A percentile compares a stretch with the other conserved stretches of the same genome.
These are phyloP conservation scores for Phytophthora podocarpi DNA, from an alignment of 352 stramenopile genomes.

Conservation along the genomic window DNA sequence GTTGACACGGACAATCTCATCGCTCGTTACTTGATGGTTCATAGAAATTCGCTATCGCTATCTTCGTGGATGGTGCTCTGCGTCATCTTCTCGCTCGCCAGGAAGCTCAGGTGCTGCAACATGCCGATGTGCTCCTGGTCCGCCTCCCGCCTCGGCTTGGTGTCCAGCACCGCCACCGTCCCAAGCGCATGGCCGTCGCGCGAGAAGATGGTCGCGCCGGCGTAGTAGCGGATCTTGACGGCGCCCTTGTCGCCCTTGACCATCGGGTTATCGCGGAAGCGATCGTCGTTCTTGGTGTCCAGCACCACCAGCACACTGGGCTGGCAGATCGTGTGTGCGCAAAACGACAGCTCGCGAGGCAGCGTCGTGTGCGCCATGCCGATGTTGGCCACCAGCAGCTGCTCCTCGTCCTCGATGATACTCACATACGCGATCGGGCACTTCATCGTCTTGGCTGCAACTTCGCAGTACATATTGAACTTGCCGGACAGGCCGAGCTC, in stretches of 20 bases:
- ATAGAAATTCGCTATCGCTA: slow-evolving; percentile 84
- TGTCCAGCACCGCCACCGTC: slow-evolving; percentile 86
- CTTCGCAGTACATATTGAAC: slow-evolving; percentile 90
- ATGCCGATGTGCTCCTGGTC: slow-evolving; percentile 89
- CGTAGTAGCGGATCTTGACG: slow-evolving; percentile 90
- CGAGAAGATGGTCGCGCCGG: slow-evolving; percentile 84
- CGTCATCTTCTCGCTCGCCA: slow-evolving; percentile 89
- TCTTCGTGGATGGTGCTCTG: slow-evolving; percentile 81
- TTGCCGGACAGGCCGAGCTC: slow-evolving; percentile 74
- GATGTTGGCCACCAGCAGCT: slow-evolving; percentile 85
- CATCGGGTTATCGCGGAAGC: slow-evolving; percentile 89
- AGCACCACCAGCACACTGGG: slow-evolving; percentile 81
- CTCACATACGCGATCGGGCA: slow-evolving; percentile 87
- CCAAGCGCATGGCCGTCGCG: slow-evolving; percentile 77
- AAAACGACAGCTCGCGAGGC: slow-evolving; percentile 84
- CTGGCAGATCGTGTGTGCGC: slow-evolving; percentile 86
- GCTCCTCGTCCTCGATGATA: slow-evolving; percentile 86
- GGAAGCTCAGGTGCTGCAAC: slow-evolving; percentile 87
- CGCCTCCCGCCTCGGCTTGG: slow-evolving; percentile 73
- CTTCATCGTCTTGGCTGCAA: slow-evolving; percentile 89
- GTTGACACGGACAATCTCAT: slow-evolving; percentile 30
- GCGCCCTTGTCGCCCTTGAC: slow-evolving; percentile 84
- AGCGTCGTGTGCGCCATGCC: slow-evolving; percentile 84
- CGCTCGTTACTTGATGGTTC: slow-evolving; percentile 28
- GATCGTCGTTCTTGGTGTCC: slow-evolving; percentile 86